A percentile compares a stretch with the other conserved stretches of the same genome.
These are phyloP conservation scores for Bipolaris cookei DNA, from an alignment of 2,329 filamentous ascomycete genomes.

Conservation along the genomic window DNA sequence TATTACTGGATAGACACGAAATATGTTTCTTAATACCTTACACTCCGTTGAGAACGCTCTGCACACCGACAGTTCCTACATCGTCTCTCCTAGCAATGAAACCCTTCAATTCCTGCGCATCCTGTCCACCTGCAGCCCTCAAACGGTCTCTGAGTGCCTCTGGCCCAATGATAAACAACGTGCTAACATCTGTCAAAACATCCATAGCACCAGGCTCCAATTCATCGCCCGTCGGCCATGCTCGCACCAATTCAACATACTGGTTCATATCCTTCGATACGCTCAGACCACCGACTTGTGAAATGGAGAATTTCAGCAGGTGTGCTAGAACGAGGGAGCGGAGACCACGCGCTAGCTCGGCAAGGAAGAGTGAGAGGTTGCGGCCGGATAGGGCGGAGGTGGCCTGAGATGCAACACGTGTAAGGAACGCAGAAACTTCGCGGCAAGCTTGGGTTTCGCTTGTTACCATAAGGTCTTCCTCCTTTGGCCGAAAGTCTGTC, in stretches of 20 bases:
- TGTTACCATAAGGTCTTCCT: constrained; percentile 59
- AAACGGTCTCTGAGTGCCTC: constrained; percentile 60
- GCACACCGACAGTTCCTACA: constrained; percentile 78
- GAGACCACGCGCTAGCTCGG: constrained; percentile 81
- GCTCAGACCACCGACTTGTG: constrained; percentile 90
- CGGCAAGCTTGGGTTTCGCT: constrained; percentile 80
- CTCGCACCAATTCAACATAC: constrained; percentile 84
- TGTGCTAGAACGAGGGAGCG: constrained; percentile 84
- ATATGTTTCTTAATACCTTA: constrained; percentile 4
- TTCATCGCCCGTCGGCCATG: constrained; percentile 72
- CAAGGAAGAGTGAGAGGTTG: constrained; percentile 81
- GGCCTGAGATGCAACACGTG: constrained; percentile 67
- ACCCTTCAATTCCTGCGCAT: constrained; percentile 69
- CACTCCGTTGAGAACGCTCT: constrained; percentile 72
- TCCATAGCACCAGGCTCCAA: constrained; percentile 68
- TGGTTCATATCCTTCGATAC: constrained; percentile 95
- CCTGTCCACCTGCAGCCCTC: constrained; percentile 52
- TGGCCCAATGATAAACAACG: constrained; percentile 87
- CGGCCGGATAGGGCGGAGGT: constrained; percentile 77
- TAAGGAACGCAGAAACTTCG: constrained; percentile 79
- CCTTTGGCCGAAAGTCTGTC: constrained; percentile 86
- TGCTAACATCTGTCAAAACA: constrained; percentile 89
- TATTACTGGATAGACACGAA: not conserved
- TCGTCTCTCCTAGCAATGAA: constrained; percentile 89
- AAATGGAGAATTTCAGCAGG: constrained; percentile 92